A percentile compares a stretch with the other conserved stretches of the same genome.
Conservation (phyloP, 2,329 filamentous ascomycete species). For the Fonsecaea monophora region DNA sequence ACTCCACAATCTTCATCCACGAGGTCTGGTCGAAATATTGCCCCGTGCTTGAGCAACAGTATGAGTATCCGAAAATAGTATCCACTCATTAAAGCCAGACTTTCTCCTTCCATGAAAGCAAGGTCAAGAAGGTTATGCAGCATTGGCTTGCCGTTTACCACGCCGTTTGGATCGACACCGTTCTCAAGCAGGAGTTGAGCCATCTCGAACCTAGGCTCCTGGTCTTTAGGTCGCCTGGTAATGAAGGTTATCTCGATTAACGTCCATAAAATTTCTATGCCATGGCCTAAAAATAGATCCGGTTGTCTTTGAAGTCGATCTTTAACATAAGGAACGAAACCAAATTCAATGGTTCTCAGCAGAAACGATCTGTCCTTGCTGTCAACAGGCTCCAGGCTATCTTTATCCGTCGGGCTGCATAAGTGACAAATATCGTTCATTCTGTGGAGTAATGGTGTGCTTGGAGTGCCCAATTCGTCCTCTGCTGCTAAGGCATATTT, state of each 20-base stretch:
- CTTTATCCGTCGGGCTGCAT: neutral
- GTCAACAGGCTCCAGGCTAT: neutral
- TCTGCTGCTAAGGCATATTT: neutral
- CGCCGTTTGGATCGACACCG: neutral
- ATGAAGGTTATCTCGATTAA: neutral
- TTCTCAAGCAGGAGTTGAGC: neutral
- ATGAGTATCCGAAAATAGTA: too few relatives aligned
- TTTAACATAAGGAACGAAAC: neutral
- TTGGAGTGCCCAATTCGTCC: neutral
- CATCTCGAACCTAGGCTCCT: neutral
- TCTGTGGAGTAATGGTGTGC: neutral
- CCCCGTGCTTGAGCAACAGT: neutral
- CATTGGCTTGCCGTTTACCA: neutral
- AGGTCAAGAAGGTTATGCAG: neutral
- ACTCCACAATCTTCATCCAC: neutral
- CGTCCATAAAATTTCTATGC: neutral
- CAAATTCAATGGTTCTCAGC: neutral
- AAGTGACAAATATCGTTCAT: neutral
- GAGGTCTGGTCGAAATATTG: neutral
- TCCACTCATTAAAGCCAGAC: too few relatives aligned
- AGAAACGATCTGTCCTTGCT: neutral
- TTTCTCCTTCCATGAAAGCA: too few relatives aligned
- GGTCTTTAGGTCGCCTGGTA: too few relatives aligned
- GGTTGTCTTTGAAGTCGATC: neutral
- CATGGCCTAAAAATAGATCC: neutral